phyloP scores from a whole-genome alignment of 192 early-diverging fungal species.

The Mycoemilia scoparia region DNA sequence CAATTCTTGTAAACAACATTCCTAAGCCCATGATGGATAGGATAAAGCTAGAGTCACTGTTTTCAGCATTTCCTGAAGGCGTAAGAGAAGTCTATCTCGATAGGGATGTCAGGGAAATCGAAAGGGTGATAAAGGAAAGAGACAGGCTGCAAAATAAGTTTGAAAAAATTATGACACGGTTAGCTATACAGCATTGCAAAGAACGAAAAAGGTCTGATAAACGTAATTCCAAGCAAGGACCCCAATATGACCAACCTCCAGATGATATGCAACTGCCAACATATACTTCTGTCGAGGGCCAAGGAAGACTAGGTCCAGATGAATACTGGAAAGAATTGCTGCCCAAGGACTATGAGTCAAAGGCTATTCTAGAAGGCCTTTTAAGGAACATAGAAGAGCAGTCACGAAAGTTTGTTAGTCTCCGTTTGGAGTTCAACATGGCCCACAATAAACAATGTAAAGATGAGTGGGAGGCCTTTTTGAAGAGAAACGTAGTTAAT shows the following conservation, averaged over 20 bases:
- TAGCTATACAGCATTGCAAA: slow-evolving; percentile 20
- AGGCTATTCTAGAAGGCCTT: too few relatives aligned
- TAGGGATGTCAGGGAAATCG: slow-evolving; percentile 31
- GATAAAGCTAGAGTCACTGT: slow-evolving; percentile 28
- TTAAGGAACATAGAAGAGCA: too few relatives aligned
- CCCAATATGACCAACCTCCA: slow-evolving; percentile 30
- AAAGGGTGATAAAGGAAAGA: slow-evolving; percentile 29
- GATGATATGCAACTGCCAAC: slow-evolving; percentile 24
- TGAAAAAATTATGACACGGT: slow-evolving; percentile 33
- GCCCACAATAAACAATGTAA: too few relatives aligned
- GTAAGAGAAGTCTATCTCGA: slow-evolving; percentile 43
- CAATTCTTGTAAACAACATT: slow-evolving; percentile 51
- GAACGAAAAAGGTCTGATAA: slow-evolving; percentile 12
- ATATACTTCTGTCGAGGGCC: slow-evolving; percentile 33
- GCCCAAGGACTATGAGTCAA: too few relatives aligned
- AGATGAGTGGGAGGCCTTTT: too few relatives aligned
- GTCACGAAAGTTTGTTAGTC: too few relatives aligned
- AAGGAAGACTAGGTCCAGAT: slow-evolving; percentile 48
- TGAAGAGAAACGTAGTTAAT: too few relatives aligned
- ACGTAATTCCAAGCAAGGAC: slow-evolving; percentile 8
- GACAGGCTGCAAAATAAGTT: slow-evolving; percentile 26
- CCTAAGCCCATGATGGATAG: slow-evolving; percentile 37
- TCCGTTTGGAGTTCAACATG: too few relatives aligned
- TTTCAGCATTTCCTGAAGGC: slow-evolving; percentile 49
- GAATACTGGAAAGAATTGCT: slow-evolving; percentile 6